phyloP scores from a whole-genome alignment of 176 grass and related monocot species.

The Oryza meridionalis region DNA sequence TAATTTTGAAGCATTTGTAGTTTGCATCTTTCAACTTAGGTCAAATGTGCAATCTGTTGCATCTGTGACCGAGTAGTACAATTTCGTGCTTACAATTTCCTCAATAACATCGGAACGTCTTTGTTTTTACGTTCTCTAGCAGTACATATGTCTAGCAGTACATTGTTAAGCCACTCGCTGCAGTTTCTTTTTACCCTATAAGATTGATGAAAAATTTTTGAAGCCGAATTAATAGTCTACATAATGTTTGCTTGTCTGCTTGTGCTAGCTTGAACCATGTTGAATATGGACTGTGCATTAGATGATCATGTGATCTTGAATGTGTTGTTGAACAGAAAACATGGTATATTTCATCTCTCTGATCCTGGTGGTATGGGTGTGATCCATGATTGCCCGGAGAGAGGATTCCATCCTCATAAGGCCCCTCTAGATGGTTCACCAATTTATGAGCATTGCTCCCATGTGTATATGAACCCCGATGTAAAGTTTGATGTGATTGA shows the following conservation, averaged over 20 bases:
- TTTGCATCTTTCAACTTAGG: not conserved
- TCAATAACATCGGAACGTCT: not conserved
- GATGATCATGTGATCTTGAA: conserved; percentile 21
- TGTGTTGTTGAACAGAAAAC: conserved; percentile 69
- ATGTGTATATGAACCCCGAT: conserved; percentile 89
- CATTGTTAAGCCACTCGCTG: not conserved
- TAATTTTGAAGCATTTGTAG: conserved; percentile 10
- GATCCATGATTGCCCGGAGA: conserved; percentile 91
- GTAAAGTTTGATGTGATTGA: conserved; percentile 86
- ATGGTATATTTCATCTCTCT: conserved; percentile 99
- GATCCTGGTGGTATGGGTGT: conserved; percentile 89
- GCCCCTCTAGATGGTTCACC: conserved; percentile 80
- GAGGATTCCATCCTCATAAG: conserved; percentile 95
- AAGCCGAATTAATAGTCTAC: not conserved
- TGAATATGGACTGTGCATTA: not conserved
- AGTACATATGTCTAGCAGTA: not conserved
- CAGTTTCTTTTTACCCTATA: conserved; percentile 2
- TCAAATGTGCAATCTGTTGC: conserved; percentile 31
- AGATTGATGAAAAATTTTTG: conserved; percentile 4
- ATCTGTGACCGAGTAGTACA: not conserved
- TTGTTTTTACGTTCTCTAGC: conserved; percentile 1
- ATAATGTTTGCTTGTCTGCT: conserved; percentile 6
- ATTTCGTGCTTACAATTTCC: not conserved
- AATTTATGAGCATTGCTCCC: conserved; percentile 89
- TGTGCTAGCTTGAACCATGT: not conserved